phyloP scores from a whole-genome alignment of 257 asterid genomes.

The Verbena officinalis region DNA sequence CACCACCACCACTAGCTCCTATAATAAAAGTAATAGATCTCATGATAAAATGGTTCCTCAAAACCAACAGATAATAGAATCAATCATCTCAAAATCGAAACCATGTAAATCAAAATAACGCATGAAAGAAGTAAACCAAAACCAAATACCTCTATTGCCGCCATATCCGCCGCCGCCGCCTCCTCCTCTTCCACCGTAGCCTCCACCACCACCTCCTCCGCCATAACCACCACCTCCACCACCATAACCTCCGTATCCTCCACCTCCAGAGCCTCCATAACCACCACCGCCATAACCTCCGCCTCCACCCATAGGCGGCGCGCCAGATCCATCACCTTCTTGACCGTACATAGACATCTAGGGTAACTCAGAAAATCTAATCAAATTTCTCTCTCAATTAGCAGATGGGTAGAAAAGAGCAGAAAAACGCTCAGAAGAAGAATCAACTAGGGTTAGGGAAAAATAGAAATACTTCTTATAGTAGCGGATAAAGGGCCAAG shows the following conservation, averaged over 20 bases:
- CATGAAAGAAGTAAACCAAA: neutral
- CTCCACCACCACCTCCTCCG: constrained; percentile 48
- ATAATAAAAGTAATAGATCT: constrained; percentile 27
- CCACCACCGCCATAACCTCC: constrained; percentile 56
- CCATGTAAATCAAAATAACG: neutral
- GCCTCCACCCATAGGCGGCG: constrained; percentile 53
- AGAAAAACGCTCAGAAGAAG: constrained; percentile 3
- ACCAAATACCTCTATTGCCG: constrained; percentile 59
- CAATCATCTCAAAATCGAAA: neutral
- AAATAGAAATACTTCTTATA: constrained; percentile 16
- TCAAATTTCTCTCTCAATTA: neutral
- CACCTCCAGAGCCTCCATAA: constrained; percentile 55
- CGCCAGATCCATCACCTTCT: constrained; percentile 82
- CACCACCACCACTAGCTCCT: constrained; percentile 65
- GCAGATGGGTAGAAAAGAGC: constrained; percentile 7
- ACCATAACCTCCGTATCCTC: constrained; percentile 53
- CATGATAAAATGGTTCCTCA: neutral
- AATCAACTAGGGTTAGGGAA: constrained; percentile 39
- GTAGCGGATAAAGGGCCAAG: constrained; percentile 19
- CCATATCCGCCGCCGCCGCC: constrained; percentile 63
- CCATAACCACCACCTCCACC: constrained; percentile 49
- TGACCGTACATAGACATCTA: constrained; percentile 67
- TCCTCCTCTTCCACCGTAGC: constrained; percentile 45
- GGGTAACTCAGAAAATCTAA: constrained; percentile 11
- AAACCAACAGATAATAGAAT: neutral